A percentile compares a stretch with the other conserved stretches of the same genome.
These are phyloP conservation scores for Pachysandra terminalis DNA, from an alignment of 164 flowering plant species.

Conservation along the genomic window DNA sequence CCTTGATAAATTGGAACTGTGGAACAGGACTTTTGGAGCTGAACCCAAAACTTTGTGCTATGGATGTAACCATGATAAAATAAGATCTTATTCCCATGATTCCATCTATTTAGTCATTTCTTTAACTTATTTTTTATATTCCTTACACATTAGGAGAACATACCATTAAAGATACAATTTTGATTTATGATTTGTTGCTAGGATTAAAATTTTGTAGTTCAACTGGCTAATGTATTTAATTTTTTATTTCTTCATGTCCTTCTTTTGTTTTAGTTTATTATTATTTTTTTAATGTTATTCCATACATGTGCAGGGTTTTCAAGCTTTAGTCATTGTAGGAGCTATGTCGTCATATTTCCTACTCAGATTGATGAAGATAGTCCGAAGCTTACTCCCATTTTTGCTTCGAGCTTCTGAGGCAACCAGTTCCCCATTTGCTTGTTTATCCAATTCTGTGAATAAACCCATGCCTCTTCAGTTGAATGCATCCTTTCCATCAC, in stretches of 20 bases:
- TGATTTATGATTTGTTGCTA: neutral
- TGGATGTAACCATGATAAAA: no score
- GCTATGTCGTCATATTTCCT: constrained; percentile 38
- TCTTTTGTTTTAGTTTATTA: no score
- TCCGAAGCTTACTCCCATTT: constrained; percentile 26
- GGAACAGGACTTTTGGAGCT: no score
- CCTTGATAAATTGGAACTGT: no score
- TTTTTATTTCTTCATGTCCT: no score
- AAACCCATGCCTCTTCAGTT: constrained; percentile 78
- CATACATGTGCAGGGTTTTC: constrained; percentile 44
- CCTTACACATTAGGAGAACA: neutral
- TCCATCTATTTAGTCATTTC: neutral
- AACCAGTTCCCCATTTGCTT: constrained; percentile 57
- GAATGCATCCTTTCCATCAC: constrained; percentile 77
- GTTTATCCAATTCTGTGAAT: constrained; percentile 68
- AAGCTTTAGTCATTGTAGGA: constrained; percentile 27
- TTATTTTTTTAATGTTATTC: constrained; percentile 4
- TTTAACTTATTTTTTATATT: no score
- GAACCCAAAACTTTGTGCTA: no score
- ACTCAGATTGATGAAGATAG: constrained; percentile 31
- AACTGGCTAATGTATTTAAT: neutral
- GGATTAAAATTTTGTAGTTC: neutral
- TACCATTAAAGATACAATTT: neutral
- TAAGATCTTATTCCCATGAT: neutral
- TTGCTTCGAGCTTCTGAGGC: constrained; percentile 31